Evolutionary conservation across 2,329 filamentous ascomycete genomes (phyloP).

Genomic region (Thielaviopsis musarum): DNA sequence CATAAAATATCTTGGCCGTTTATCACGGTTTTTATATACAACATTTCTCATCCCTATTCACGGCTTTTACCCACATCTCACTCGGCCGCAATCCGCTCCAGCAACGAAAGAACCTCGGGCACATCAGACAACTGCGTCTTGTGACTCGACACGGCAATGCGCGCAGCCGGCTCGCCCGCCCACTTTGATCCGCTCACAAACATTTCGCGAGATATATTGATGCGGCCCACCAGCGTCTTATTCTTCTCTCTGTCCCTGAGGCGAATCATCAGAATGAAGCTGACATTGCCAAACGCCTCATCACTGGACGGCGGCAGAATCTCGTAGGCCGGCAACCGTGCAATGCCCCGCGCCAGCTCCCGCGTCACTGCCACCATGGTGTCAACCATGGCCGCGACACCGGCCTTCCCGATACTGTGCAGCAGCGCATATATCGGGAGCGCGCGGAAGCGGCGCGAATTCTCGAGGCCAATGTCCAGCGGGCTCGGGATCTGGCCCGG

Average conservation of each 20-base stretch:
- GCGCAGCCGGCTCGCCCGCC: slow-evolving; percentile 54
- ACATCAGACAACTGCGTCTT: slow-evolving; percentile 54
- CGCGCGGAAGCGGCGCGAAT: slow-evolving; percentile 78
- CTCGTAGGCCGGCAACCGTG: slow-evolving; percentile 44
- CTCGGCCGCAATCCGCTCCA: slow-evolving; percentile 36
- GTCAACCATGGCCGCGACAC: slow-evolving; percentile 52
- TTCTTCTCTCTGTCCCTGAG: slow-evolving; percentile 50
- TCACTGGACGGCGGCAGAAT: slow-evolving; percentile 31
- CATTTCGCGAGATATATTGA: slow-evolving; percentile 58
- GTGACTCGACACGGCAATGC: slow-evolving; percentile 83
- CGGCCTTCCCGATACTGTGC: slow-evolving; percentile 52
- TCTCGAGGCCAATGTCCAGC: slow-evolving; percentile 75
- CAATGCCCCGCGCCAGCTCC: slow-evolving; percentile 45
- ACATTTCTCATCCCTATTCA: background rate
- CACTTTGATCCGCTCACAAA: slow-evolving; percentile 74
- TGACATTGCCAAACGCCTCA: slow-evolving; percentile 39
- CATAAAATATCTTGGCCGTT: no score
- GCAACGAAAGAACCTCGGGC: slow-evolving; percentile 42
- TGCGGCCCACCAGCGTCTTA: slow-evolving; percentile 44
- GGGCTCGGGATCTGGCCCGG: slow-evolving; percentile 50
- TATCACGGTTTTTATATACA: no score
- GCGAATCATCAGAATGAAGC: slow-evolving; percentile 58
- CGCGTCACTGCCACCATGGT: slow-evolving; percentile 58
- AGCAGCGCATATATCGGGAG: slow-evolving; percentile 78
- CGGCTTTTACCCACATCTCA: background rate